Conservation (phyloP, 441 rosid genomes). For the Euphorbia celastroides region DNA sequence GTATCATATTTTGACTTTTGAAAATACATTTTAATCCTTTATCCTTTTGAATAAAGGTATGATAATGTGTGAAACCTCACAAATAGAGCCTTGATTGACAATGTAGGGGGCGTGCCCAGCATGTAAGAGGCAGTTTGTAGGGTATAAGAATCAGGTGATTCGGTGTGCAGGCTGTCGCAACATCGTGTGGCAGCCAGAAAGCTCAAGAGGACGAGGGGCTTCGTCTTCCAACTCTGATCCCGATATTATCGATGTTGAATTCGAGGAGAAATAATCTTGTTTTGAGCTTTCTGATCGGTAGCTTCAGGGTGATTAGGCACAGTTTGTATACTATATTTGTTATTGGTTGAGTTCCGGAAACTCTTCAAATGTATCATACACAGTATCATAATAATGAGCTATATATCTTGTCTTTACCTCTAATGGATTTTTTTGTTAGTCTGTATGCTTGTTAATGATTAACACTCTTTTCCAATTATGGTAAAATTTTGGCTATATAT, state of each 20-base stretch:
- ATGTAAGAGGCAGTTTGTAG: constrained; percentile 78
- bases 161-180: constrained; percentile 77
- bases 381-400: background rate
- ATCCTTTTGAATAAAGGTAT: too few species aligned
- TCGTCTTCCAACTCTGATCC: constrained; percentile 41
- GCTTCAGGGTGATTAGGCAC: background rate
- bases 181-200: constrained; percentile 84
- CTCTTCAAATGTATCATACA: background rate
- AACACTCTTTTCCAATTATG: too few species aligned
- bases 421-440: background rate
- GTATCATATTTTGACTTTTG: too few species aligned
- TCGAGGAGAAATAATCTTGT: constrained; percentile 87
- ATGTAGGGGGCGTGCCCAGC: constrained; percentile 85
- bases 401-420: background rate
- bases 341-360: too few species aligned
- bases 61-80: too few species aligned
- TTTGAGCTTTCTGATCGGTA: background rate
- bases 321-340: background rate
- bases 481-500: too few species aligned
- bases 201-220: constrained; percentile 31
- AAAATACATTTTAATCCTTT: too few species aligned
- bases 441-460: background rate
- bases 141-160: constrained; percentile 70
- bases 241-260: constrained; percentile 75
- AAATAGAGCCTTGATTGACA: too few species aligned